These are phyloP conservation scores for Cladosporium sp. DNA, from an alignment of 2,329 filamentous ascomycete species.

Conservation along the genomic window DNA sequence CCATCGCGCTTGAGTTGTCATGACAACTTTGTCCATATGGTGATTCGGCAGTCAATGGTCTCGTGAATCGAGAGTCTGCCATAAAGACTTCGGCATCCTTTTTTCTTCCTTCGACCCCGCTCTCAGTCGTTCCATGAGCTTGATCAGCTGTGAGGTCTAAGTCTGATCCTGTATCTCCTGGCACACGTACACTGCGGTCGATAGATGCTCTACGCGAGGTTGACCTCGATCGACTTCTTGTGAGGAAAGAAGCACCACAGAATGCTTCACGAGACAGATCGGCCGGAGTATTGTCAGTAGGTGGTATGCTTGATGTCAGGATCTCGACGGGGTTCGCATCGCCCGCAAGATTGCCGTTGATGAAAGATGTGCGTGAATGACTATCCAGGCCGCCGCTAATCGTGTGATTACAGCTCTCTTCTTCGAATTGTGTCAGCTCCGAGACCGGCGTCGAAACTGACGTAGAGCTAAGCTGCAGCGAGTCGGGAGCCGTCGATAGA, in stretches of 20 bases:
- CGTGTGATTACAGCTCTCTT: slow-evolving; percentile 4
- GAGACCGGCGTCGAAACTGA: not conserved
- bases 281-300: not conserved
- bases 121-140: not conserved
- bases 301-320: not conserved
- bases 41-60: not conserved
- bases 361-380: not conserved
- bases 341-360: not conserved
- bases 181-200: not conserved
- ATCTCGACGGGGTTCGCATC: not conserved
- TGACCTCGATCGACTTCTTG: not conserved
- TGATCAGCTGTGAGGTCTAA: not conserved
- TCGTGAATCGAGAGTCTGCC: not conserved
- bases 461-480: not conserved
- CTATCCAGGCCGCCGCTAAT: not conserved
- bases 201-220: not conserved
- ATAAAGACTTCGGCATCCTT: not conserved
- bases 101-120: not conserved
- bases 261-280: not conserved
- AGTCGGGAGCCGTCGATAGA: not conserved
- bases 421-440: slow-evolving; percentile 9
- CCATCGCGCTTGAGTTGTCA: not conserved
- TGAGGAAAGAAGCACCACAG: not conserved
- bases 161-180: slow-evolving; percentile 1
- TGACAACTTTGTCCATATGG: not conserved